Evolutionary conservation across 352 stramenopile species (phyloP).

Genomic region (Pythium folliculosum): DNA sequence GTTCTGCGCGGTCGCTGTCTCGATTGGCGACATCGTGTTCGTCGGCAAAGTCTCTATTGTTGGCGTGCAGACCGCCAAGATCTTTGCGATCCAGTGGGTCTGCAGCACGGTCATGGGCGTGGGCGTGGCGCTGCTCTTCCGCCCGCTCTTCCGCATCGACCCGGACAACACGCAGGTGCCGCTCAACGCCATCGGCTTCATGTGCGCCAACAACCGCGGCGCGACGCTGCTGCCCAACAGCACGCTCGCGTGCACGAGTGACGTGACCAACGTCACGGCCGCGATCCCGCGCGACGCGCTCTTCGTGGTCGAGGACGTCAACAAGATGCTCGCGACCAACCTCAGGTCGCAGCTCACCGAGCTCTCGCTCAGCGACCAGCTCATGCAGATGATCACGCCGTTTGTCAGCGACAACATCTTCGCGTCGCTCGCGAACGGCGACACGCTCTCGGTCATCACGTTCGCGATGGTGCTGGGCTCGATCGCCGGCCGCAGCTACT

Average conservation of each 20-base stretch:
- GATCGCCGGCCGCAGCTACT: constrained; percentile 56
- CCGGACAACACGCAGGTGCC: constrained; percentile 8
- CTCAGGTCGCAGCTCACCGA: constrained; percentile 46
- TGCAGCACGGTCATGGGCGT: constrained; percentile 44
- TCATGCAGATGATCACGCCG: constrained; percentile 52
- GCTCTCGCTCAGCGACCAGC: constrained; percentile 52
- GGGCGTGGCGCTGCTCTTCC: constrained; percentile 52
- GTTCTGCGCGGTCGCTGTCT: constrained; percentile 77
- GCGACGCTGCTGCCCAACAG: constrained; percentile 1
- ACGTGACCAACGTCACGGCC: background rate
- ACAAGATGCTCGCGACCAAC: constrained; percentile 50
- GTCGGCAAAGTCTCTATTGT: constrained; percentile 71
- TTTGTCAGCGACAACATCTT: constrained; percentile 75
- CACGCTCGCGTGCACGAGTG: constrained; percentile 25
- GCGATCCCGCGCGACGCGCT: background rate
- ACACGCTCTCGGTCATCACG: constrained; percentile 62
- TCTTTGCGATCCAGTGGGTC: constrained; percentile 61
- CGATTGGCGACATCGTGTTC: constrained; percentile 69
- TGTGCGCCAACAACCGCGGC: constrained; percentile 47
- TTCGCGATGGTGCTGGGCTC: constrained; percentile 70
- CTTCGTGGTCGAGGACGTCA: constrained; percentile 36
- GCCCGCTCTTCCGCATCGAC: constrained; percentile 43
- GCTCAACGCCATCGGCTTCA: constrained; percentile 45
- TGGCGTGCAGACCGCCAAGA: constrained; percentile 57
- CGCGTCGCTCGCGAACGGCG: constrained; percentile 40